These are phyloP conservation scores for Ophiocordyceps robertsii DNA, from an alignment of 2,329 filamentous ascomycete species.

Conservation along the genomic window DNA sequence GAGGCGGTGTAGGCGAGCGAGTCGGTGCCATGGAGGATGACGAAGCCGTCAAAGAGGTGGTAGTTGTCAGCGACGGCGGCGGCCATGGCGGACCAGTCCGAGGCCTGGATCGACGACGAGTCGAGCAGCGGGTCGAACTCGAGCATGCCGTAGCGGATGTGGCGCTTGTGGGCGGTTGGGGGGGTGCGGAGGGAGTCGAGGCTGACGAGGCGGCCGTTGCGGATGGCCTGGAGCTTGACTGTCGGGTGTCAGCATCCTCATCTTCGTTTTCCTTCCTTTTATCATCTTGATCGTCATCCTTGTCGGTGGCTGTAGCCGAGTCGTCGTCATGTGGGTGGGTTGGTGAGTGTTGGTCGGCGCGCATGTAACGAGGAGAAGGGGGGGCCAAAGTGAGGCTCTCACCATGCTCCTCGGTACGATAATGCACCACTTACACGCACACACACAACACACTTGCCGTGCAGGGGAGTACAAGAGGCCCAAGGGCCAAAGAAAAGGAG, in stretches of 20 bases:
- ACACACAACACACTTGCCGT: background rate
- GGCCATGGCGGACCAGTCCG: conserved; percentile 78
- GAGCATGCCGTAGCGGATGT: conserved; percentile 70
- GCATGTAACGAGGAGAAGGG: too few relatives aligned
- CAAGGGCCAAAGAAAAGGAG: too few relatives aligned
- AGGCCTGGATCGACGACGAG: conserved; percentile 77
- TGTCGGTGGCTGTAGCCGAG: too few relatives aligned
- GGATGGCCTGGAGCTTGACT: conserved; percentile 37
- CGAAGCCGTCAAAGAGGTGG: conserved; percentile 77
- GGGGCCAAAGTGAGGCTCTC: too few relatives aligned
- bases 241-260: background rate
- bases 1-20: conserved; percentile 82
- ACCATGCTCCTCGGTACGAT: too few relatives aligned
- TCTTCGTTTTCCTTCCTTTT: too few relatives aligned
- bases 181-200: conserved; percentile 68
- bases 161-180: conserved; percentile 63
- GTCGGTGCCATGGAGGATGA: conserved; percentile 83
- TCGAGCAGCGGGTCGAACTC: conserved; percentile 80
- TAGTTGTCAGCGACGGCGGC: conserved; percentile 73
- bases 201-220: conserved; percentile 31
- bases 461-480: too few relatives aligned
- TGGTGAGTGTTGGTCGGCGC: too few relatives aligned
- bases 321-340: too few relatives aligned
- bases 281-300: too few relatives aligned
- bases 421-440: background rate